Evolutionary conservation across 1,139 yeast genomes (phyloP), one percentile per base, ranked within the genome.

Genomic region (Blastobotrys petasosporus): DNA sequence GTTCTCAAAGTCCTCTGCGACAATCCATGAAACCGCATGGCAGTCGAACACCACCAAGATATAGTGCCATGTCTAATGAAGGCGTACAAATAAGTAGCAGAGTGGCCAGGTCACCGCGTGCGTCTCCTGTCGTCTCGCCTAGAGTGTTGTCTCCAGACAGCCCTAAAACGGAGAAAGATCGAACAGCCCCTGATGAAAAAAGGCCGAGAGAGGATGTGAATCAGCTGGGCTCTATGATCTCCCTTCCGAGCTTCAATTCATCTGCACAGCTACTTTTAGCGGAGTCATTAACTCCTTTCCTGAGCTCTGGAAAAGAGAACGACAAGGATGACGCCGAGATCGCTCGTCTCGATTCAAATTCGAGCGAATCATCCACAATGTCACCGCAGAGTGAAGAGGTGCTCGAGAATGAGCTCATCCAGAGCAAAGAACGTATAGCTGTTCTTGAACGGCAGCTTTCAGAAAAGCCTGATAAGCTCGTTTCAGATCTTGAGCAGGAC

Each of bases 391-490:
- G 25, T 20, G 25, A 20, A 7, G 25, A 20, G 4, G 25, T 20
- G 25, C 25, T 20, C 7, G 25, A 20, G 25, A 51, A 52, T 32
- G 65, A 63, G 46, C 60, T 65, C 2, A 49, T 52, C 10, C 58
- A 54, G n/a, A 57, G 67, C 13, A 57, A 54, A 35, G 57, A 58
- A 48, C 55, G 61, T 6, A 62, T 65, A 32, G 63, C 63, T 4
- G 66, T 58, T 46, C 55, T 65, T n/a, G 68, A 65, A 43, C 53
- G 59, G 17, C 45, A 46, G 35, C 45, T 64, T 30, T 46, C 49
- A 11, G 55, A 54, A 32, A 45, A 35, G 15, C 36, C 36, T 15
- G 25, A 44, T 16, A 53, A 52, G 15, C 54, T 53, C 15, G 57
- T 48, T 16, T 37, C 45, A 16, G 39, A 51, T 15, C 52, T 62